A percentile compares a stretch with the other conserved stretches of the same genome.
Evolutionary conservation across 2,329 filamentous ascomycete genomes (phyloP).

Genomic region (Elsinoe arachidis): DNA sequence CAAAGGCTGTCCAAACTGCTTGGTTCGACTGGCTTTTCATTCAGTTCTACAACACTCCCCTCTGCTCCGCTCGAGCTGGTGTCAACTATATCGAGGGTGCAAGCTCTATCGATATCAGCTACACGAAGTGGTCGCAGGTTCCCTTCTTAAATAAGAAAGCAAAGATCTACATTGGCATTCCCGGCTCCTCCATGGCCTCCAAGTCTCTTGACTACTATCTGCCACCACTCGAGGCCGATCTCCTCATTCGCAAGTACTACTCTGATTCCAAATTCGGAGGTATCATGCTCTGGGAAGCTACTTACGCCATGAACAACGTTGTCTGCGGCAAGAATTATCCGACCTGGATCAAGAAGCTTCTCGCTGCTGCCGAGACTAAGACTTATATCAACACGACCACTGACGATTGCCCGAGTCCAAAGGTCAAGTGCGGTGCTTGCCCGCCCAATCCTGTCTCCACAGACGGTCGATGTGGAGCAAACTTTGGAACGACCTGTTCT

Average conservation of each 20-base stretch:
- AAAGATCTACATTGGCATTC: conserved; percentile 48
- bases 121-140: conserved; percentile 37
- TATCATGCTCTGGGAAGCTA: conserved; percentile 53
- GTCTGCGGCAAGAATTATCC: conserved; percentile 38
- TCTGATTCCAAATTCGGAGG: conserved; percentile 43
- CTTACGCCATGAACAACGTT: conserved; percentile 38
- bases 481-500: conserved; percentile 16
- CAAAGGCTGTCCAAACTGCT: conserved; percentile 30
- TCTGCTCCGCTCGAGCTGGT: conserved; percentile 42
- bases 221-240: conserved; percentile 36
- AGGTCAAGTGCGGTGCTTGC: conserved; percentile 13
- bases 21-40: conserved; percentile 39
- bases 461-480: conserved; percentile 16
- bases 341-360: conserved; percentile 40
- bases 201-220: conserved; percentile 37
- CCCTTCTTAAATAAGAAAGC: conserved; percentile 34
- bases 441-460: conserved; percentile 14
- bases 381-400: conserved; percentile 16
- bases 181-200: conserved; percentile 22
- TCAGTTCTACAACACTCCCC: conserved; percentile 38
- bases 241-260: conserved; percentile 37
- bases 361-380: conserved; percentile 22
- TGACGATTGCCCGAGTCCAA: conserved; percentile 4
- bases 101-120: conserved; percentile 34
- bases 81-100: conserved; percentile 28